Percentiles rank a stretch among this genome's conserved stretches.
Conservation (phyloP, 192 early-diverging fungal species). For the Glomus cerebriforme region DNA sequence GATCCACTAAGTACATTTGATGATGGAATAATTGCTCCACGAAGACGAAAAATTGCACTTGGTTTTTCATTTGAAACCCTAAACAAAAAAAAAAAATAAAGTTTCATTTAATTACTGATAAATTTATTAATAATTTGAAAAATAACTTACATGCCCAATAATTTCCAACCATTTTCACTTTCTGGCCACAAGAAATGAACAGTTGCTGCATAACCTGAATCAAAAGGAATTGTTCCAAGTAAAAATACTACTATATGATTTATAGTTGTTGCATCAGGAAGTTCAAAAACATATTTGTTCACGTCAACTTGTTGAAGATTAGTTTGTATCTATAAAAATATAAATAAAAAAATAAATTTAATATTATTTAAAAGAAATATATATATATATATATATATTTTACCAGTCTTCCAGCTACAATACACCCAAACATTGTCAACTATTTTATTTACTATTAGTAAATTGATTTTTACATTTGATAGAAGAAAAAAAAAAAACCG, state of each 20-base stretch:
- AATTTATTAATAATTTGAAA: too few relatives aligned
- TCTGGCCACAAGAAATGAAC: conserved; percentile 92
- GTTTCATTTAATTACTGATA: neutral
- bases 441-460: too few relatives aligned
- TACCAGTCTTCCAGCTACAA: conserved; percentile 85
- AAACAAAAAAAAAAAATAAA: neutral
- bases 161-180: conserved; percentile 65
- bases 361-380: neutral
- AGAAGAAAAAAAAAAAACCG: neutral
- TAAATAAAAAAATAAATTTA: neutral
- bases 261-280: conserved; percentile 80
- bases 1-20: too few relatives aligned
- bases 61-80: conserved; percentile 83
- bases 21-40: conserved; percentile 21
- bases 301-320: conserved; percentile 88
- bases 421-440: conserved; percentile 96
- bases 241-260: conserved; percentile 97
- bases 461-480: too few relatives aligned
- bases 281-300: conserved; percentile 88
- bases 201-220: conserved; percentile 88
- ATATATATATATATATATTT: neutral
- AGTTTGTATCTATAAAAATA: conserved; percentile 75
- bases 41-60: conserved; percentile 78
- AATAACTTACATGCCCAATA: conserved; percentile 64
- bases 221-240: conserved; percentile 83